A percentile compares a stretch with the other conserved stretches of the same genome.
Evolutionary conservation across 1,139 yeast species (phyloP).

Genomic region (Kodamaea sp.): DNA sequence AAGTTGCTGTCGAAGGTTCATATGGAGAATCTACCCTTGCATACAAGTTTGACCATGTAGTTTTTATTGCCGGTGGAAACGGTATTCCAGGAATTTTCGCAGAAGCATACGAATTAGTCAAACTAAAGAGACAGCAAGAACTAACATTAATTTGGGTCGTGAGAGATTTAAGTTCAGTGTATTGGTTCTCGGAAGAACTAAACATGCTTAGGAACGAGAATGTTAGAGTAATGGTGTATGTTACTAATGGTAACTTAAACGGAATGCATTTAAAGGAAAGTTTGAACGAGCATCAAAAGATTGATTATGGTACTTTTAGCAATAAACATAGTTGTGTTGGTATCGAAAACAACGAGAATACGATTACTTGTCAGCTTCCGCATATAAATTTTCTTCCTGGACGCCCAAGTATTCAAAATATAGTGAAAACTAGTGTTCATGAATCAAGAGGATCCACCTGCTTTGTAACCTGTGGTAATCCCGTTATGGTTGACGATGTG

Average conservation of each 20-base stretch:
- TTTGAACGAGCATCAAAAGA: background rate
- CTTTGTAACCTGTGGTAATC: constrained; percentile 38
- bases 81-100: constrained; percentile 26
- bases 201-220: constrained; percentile 12
- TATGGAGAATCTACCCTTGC: constrained; percentile 22
- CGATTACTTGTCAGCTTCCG: constrained; percentile 8
- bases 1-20: constrained; percentile 25
- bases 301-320: constrained; percentile 4
- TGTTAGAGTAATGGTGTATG: constrained; percentile 16
- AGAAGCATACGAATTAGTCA: constrained; percentile 15
- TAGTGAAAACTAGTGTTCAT: constrained; percentile 21
- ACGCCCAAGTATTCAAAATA: constrained; percentile 26
- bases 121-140: constrained; percentile 10
- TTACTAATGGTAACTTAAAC: constrained; percentile 10
- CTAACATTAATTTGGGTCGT: constrained; percentile 21
- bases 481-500: constrained; percentile 26
- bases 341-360: background rate
- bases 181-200: constrained; percentile 22
- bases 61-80: constrained; percentile 27
- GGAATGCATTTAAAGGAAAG: background rate
- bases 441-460: constrained; percentile 28
- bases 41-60: constrained; percentile 17
- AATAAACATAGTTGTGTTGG: background rate
- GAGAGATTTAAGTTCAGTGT: constrained; percentile 16
- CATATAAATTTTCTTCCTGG: constrained; percentile 27